Conservation (phyloP, 805 yeast genomes). For the Millerozyma acaciae region DNA sequence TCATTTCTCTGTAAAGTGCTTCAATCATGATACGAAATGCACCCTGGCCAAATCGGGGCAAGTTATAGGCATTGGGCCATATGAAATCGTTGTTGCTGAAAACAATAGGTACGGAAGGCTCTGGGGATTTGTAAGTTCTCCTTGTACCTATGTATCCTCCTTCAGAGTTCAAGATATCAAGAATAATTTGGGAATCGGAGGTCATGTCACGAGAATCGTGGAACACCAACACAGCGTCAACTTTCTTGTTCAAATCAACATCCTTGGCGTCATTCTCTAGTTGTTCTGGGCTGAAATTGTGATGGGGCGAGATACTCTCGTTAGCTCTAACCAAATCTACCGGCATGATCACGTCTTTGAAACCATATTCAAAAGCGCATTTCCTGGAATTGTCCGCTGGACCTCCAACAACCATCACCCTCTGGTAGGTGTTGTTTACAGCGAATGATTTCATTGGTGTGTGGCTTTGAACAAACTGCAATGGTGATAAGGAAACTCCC, state of each 20-base stretch:
- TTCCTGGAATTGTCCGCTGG: constrained; percentile 61
- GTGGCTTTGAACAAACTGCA: constrained; percentile 80
- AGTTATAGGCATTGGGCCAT: constrained; percentile 79
- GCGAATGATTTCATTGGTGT: constrained; percentile 73
- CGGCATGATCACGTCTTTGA: constrained; percentile 67
- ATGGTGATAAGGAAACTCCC: constrained; percentile 43
- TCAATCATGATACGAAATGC: constrained; percentile 68
- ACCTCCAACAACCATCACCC: constrained; percentile 86
- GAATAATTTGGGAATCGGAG: constrained; percentile 73
- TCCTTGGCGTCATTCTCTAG: constrained; percentile 40
- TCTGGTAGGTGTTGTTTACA: constrained; percentile 39
- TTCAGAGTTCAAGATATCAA: constrained; percentile 64
- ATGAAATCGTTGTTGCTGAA: constrained; percentile 80
- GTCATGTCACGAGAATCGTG: constrained; percentile 90
- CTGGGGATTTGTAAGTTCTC: constrained; percentile 25
- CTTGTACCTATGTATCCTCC: constrained; percentile 63
- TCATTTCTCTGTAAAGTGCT: constrained; percentile 51
- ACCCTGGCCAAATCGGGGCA: constrained; percentile 90
- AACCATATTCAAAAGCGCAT: constrained; percentile 77
- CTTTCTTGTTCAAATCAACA: constrained; percentile 30
- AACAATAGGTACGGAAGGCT: constrained; percentile 65
- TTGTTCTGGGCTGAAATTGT: constrained; percentile 47
- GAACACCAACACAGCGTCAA: constrained; percentile 79
- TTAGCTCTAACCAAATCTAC: constrained; percentile 62
- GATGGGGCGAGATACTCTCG: constrained; percentile 66